Percentiles rank a stretch among this genome's conserved stretches.
Evolutionary conservation across 441 rosid species (phyloP).

Genomic region (Eruca vesicaria): DNA sequence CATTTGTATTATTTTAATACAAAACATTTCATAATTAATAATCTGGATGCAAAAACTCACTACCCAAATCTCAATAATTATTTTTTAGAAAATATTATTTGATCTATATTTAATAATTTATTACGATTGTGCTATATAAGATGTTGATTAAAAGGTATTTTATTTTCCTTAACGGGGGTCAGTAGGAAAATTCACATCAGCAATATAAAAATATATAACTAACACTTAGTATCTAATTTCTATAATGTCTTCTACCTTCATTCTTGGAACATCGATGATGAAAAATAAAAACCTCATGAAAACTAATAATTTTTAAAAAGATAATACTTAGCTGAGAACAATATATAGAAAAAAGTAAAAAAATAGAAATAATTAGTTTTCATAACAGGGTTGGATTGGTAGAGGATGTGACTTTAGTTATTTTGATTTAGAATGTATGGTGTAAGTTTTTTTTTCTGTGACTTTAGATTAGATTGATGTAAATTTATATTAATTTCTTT

Average conservation of each 20-base stretch:
- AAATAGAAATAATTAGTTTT: too few relatives aligned
- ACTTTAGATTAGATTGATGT: neutral
- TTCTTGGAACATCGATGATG: neutral
- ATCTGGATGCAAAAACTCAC: neutral
- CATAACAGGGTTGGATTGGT: neutral
- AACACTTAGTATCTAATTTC: neutral
- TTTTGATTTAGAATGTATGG: neutral
- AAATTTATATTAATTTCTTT: too few relatives aligned
- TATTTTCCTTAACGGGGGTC: neutral
- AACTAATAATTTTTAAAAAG: too few relatives aligned
- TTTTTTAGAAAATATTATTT: too few relatives aligned
- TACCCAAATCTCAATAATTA: neutral
- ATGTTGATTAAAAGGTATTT: neutral
- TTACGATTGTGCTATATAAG: neutral
- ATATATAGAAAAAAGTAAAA: too few relatives aligned
- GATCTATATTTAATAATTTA: neutral
- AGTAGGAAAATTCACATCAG: neutral
- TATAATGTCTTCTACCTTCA: neutral
- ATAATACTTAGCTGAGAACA: too few relatives aligned
- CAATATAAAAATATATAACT: neutral
- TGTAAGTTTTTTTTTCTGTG: neutral
- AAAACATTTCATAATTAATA: too few relatives aligned
- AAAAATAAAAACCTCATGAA: neutral
- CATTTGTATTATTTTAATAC: neutral
- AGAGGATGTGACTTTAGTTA: neutral